Evolutionary conservation across 2,329 filamentous ascomycete genomes (phyloP), one percentile per base, ranked within the genome.

Genomic region (Capronia americana): DNA sequence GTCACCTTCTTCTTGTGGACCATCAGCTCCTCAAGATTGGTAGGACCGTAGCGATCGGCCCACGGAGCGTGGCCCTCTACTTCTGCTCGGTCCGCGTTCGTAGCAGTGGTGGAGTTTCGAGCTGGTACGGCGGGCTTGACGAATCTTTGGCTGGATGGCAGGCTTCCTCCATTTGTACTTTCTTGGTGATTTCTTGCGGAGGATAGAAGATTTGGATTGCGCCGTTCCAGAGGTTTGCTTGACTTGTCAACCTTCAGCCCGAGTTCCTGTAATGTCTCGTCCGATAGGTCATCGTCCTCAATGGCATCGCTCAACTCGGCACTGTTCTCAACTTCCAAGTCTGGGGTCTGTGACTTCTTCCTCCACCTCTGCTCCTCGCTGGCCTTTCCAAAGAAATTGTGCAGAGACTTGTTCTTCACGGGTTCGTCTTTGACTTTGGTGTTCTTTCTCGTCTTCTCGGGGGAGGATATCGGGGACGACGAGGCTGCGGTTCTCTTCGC

Each of bases 1-100:
- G 87, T 80, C 5, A 98, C 91, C 77, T 99, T 99, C 73, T 87
- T 95, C 81, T 96, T 97, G 78, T 99, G 93, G 20, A 99, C 94
- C 0, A 91, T 94, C 54, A 99, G 82, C 79, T 98, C 94, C 17
- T 93, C 88, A 12, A 97, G 77, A 71, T 86, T 90, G 2, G 77
- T 74, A 0, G 94, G 94, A 1, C 87, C 89, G 77, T 92, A 98
- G 71, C 89, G 87, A 72, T 97, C 93, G 17, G 91, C 91, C 94
- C 94, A 98, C 2, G 94, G 93, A 60, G 90, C 86, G 57, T 83
- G 79, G 70, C 50, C 61, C 12, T 69, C 50, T 17, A 48, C 34
- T 17, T 48, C 24, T 10, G 54, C 12, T 11, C 34, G 32, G n/a
- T 46, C 54, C 20, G 56, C 34, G 23, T 34, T 38, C 23, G 41